These are phyloP conservation scores for Thinopyrum elongatum DNA, from an alignment of 176 grass and related monocot species.

Conservation along the genomic window DNA sequence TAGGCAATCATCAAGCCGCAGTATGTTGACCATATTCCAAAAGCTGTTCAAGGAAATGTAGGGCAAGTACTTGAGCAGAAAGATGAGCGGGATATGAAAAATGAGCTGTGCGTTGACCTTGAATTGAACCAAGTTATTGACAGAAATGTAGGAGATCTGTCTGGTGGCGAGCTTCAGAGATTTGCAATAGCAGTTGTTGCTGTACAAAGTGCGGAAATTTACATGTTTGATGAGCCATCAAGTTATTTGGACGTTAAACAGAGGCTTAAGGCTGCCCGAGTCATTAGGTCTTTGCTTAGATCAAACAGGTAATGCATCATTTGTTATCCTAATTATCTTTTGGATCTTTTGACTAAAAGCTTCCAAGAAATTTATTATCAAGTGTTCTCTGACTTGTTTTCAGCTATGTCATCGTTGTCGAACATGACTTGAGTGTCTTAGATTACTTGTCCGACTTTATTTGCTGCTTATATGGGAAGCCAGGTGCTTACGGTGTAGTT, in stretches of 20 bases:
- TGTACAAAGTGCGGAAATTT: slow-evolving; percentile 84
- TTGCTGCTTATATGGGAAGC: slow-evolving; percentile 95
- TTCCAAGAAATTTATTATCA: background rate
- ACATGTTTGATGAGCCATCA: slow-evolving; percentile 96
- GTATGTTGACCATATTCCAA: slow-evolving; percentile 93
- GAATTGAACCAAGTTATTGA: slow-evolving; percentile 91
- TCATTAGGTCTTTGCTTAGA: slow-evolving; percentile 70
- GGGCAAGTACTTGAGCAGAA: slow-evolving; percentile 56
- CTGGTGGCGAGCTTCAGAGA: slow-evolving; percentile 92
- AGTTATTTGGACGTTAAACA: slow-evolving; percentile 98
- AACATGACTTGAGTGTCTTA: slow-evolving; percentile 85
- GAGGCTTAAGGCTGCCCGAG: slow-evolving; percentile 89
- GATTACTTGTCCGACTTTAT: slow-evolving; percentile 96
- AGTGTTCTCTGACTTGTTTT: slow-evolving; percentile 4
- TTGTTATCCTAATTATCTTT: slow-evolving; percentile 18
- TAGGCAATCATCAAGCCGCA: slow-evolving; percentile 97
- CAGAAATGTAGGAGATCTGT: slow-evolving; percentile 81
- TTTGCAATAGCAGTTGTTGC: slow-evolving; percentile 91
- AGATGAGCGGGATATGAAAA: slow-evolving; percentile 78
- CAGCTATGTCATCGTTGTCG: slow-evolving; percentile 92
- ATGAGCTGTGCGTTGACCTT: slow-evolving; percentile 67
- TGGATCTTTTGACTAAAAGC: background rate
- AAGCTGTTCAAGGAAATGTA: slow-evolving; percentile 68
- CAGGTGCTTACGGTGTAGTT: slow-evolving; percentile 90
- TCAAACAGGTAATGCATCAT: slow-evolving; percentile 58